Percentiles rank a stretch among this genome's conserved stretches.
Conservation (phyloP, 2,329 filamentous ascomycete genomes). For the Mycosphaerella sp. region DNA sequence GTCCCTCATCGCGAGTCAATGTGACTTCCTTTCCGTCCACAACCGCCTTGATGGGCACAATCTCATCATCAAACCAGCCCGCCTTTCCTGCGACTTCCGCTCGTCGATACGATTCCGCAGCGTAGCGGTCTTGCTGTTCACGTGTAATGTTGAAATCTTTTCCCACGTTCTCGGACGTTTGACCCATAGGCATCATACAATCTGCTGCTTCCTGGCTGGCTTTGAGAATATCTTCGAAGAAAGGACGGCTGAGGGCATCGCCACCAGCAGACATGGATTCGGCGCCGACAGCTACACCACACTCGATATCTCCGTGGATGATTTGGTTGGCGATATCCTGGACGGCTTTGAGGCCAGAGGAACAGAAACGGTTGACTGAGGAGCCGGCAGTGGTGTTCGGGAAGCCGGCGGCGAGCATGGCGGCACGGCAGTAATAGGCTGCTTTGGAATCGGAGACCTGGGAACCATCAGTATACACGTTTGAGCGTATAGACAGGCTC, state of each 20-base stretch:
- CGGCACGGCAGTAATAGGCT: slow-evolving; percentile 84
- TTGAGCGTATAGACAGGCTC: background rate
- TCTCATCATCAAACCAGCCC: slow-evolving; percentile 90
- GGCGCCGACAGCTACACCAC: slow-evolving; percentile 81
- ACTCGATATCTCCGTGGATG: slow-evolving; percentile 67
- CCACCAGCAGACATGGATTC: slow-evolving; percentile 78
- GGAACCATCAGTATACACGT: background rate
- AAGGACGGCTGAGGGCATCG: slow-evolving; percentile 63
- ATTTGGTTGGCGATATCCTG: slow-evolving; percentile 94
- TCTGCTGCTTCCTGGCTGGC: slow-evolving; percentile 71
- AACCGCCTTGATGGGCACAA: slow-evolving; percentile 75
- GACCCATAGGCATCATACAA: slow-evolving; percentile 94
- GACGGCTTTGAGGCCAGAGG: slow-evolving; percentile 88
- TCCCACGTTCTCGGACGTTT: slow-evolving; percentile 94
- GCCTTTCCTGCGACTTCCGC: slow-evolving; percentile 87
- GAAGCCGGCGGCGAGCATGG: slow-evolving; percentile 84
- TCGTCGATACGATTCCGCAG: slow-evolving; percentile 78
- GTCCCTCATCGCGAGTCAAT: slow-evolving; percentile 80
- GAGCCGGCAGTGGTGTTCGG: slow-evolving; percentile 80
- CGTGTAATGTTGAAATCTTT: slow-evolving; percentile 80
- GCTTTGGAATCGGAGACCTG: slow-evolving; percentile 79
- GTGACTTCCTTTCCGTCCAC: slow-evolving; percentile 71
- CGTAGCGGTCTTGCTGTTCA: slow-evolving; percentile 75
- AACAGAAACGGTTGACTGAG: slow-evolving; percentile 93
- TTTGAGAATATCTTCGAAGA: slow-evolving; percentile 67